phyloP scores from a whole-genome alignment of 1,139 yeast genomes.

The Saccharomycopsis crataegensis region DNA sequence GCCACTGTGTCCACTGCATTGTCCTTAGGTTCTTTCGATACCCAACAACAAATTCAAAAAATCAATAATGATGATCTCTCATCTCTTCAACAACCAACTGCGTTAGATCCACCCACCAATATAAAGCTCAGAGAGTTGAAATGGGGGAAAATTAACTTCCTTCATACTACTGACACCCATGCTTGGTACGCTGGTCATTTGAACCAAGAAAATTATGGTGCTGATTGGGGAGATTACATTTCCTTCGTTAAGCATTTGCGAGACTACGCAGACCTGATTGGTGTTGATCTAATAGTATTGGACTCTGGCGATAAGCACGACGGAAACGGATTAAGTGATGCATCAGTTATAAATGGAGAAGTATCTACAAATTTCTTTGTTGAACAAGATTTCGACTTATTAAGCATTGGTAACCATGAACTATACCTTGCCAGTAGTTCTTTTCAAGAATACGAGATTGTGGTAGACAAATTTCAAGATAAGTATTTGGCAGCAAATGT shows the following conservation, averaged over 20 bases:
- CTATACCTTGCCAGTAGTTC: constrained; percentile 68
- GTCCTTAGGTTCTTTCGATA: too few relatives aligned
- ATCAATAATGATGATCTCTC: neutral
- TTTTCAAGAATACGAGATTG: constrained; percentile 51
- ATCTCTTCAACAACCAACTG: constrained; percentile 9
- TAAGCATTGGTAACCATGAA: constrained; percentile 92
- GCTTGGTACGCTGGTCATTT: constrained; percentile 91
- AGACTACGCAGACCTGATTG: constrained; percentile 35
- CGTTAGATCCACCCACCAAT: constrained; percentile 5
- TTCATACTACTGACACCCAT: constrained; percentile 95
- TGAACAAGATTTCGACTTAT: constrained; percentile 62
- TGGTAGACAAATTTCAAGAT: constrained; percentile 54
- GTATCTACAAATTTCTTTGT: constrained; percentile 57
- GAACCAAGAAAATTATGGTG: constrained; percentile 66
- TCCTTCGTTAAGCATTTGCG: constrained; percentile 55
- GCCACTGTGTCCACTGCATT: too few relatives aligned
- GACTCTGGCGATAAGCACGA: constrained; percentile 95
- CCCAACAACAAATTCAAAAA: too few relatives aligned
- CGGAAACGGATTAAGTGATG: constrained; percentile 83
- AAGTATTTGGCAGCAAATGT: constrained; percentile 78
- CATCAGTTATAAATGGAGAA: constrained; percentile 64
- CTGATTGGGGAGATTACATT: constrained; percentile 90
- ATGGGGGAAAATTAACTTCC: constrained; percentile 70
- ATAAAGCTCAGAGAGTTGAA: constrained; percentile 36
- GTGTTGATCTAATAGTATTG: constrained; percentile 60